phyloP scores from a whole-genome alignment of 106 monocot species.

The Gastrodia elata region DNA sequence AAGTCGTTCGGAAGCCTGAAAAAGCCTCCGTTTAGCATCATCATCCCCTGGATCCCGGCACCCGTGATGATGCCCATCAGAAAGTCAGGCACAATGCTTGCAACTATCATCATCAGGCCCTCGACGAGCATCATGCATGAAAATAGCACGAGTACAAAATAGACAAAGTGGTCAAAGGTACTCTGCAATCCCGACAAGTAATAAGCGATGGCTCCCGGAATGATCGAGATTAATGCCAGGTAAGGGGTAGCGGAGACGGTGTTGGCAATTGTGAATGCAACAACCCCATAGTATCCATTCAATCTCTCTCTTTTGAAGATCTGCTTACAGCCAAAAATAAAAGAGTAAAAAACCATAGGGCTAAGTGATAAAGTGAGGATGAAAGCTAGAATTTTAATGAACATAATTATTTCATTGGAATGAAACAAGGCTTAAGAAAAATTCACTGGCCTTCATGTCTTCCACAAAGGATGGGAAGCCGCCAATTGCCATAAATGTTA shows the following conservation, averaged over 20 bases:
- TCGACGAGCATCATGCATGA: slow-evolving; percentile 61
- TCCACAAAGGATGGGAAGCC: slow-evolving; percentile 22
- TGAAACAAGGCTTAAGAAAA: not conserved
- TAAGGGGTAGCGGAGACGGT: slow-evolving; percentile 55
- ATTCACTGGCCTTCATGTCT: slow-evolving; percentile 13
- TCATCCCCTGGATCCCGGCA: slow-evolving; percentile 61
- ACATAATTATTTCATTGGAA: not conserved
- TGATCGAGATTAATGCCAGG: slow-evolving; percentile 36
- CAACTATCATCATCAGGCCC: slow-evolving; percentile 88
- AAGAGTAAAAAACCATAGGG: too few relatives aligned
- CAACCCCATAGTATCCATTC: slow-evolving; percentile 65
- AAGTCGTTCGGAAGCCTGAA: slow-evolving; percentile 52
- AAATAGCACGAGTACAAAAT: slow-evolving; percentile 48
- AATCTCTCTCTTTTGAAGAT: slow-evolving; percentile 29
- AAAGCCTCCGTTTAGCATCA: slow-evolving; percentile 72
- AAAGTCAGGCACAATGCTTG: slow-evolving; percentile 64
- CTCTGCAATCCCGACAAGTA: slow-evolving; percentile 50
- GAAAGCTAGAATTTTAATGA: not conserved
- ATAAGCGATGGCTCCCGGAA: slow-evolving; percentile 59
- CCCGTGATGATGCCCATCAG: slow-evolving; percentile 82
- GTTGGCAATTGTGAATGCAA: slow-evolving; percentile 41
- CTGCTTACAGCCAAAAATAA: not conserved
- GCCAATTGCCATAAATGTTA: slow-evolving; percentile 19
- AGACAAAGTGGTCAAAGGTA: slow-evolving; percentile 41
- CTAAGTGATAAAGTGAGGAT: too few relatives aligned